Percentiles rank a stretch among this genome's conserved stretches.
These are phyloP conservation scores for Clavispora phyllophila DNA, from an alignment of 805 yeast genomes.

Conservation along the genomic window DNA sequence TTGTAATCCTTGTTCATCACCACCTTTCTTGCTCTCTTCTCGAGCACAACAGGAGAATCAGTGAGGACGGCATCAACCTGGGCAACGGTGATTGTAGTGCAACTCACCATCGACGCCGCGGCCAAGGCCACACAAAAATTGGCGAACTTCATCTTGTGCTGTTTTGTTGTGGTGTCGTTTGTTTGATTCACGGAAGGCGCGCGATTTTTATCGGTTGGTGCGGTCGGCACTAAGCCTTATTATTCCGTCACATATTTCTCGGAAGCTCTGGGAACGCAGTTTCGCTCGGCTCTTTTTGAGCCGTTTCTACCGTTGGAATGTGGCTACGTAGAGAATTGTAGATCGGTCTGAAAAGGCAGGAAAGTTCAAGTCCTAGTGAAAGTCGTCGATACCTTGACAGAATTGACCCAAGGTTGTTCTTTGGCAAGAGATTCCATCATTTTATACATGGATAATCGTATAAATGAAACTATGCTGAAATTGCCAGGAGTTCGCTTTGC, in stretches of 20 bases:
- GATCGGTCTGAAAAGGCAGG: constrained; percentile 10
- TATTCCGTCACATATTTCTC: background rate
- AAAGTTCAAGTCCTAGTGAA: constrained; percentile 11
- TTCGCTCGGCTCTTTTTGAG: no score
- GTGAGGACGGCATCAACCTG: constrained; percentile 12
- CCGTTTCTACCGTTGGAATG: no score
- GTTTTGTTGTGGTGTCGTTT: background rate
- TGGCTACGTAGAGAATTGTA: background rate
- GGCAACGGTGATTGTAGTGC: constrained; percentile 7
- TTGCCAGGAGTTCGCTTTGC: constrained; percentile 28
- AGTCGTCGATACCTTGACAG: constrained; percentile 21
- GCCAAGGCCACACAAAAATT: constrained; percentile 8
- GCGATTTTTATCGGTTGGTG: background rate
- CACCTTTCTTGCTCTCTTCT: constrained; percentile 26
- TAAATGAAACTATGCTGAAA: constrained; percentile 45
- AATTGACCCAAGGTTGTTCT: constrained; percentile 22
- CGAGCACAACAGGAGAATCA: constrained; percentile 10
- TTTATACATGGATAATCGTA: constrained; percentile 29
- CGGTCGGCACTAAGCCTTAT: background rate
- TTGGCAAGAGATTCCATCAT: constrained; percentile 44
- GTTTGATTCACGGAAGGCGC: constrained; percentile 1
- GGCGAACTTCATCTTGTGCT: constrained; percentile 11
- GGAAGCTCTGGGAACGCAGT: background rate
- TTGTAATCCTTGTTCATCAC: constrained; percentile 27
- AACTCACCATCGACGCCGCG: constrained; percentile 2